A percentile compares a stretch with the other conserved stretches of the same genome.
Conservation (phyloP, 208 protist genomes). For the Kentomonas sorsogonicus region DNA sequence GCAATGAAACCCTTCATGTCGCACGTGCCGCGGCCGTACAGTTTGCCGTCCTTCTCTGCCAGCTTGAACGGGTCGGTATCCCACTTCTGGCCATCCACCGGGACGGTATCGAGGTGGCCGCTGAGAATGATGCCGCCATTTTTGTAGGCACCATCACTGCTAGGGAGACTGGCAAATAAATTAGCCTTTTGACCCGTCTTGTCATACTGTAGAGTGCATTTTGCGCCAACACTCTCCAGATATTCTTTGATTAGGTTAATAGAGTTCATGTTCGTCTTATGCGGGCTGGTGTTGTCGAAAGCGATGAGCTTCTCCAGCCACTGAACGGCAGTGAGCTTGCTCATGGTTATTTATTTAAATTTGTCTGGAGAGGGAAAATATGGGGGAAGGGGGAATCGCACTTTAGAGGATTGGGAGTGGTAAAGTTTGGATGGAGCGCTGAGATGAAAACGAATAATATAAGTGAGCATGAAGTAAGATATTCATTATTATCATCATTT, state of each 20-base stretch:
- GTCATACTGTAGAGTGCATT: slow-evolving; percentile 24
- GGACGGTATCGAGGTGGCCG: slow-evolving; percentile 44
- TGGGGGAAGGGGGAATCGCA: neutral
- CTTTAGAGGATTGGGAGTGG: no score
- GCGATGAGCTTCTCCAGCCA: slow-evolving; percentile 45
- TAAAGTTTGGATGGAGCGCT: no score
- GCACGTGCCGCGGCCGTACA: slow-evolving; percentile 48
- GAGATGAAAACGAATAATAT: neutral
- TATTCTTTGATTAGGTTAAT: slow-evolving; percentile 29
- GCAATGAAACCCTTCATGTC: slow-evolving; percentile 62
- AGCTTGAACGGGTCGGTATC: slow-evolving; percentile 36
- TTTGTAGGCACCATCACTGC: slow-evolving; percentile 16
- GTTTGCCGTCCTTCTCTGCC: slow-evolving; percentile 20
- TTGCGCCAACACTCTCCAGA: slow-evolving; percentile 21
- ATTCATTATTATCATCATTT: neutral
- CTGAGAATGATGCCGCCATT: slow-evolving; percentile 47
- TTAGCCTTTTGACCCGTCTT: slow-evolving; percentile 34
- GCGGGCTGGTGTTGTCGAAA: slow-evolving; percentile 36
- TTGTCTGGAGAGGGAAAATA: neutral
- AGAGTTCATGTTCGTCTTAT: slow-evolving; percentile 44
- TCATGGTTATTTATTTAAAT: no score
- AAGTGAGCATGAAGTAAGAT: neutral
- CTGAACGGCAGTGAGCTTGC: no score
- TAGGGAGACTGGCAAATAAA: slow-evolving; percentile 40
- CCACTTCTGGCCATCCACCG: slow-evolving; percentile 52